A percentile compares a stretch with the other conserved stretches of the same genome.
Conservation (phyloP, 2,329 filamentous ascomycete genomes). For the Apiospora kogelbergensis region DNA sequence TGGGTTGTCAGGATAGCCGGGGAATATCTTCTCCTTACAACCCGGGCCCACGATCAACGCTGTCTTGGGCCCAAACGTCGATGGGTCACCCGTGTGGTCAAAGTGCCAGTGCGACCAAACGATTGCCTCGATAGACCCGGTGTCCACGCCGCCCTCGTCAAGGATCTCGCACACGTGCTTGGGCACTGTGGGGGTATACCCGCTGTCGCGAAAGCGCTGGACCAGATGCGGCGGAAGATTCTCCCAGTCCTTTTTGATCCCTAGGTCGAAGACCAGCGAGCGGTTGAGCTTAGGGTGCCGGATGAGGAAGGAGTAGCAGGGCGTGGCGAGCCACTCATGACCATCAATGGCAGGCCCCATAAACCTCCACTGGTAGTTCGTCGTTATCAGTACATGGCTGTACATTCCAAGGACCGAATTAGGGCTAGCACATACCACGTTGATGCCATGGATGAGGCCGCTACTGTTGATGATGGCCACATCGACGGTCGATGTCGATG, state of each 20-base stretch:
- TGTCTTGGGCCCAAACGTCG: conserved; percentile 40
- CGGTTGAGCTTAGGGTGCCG: conserved; percentile 23
- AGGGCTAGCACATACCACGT: background rate
- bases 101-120: conserved; percentile 47
- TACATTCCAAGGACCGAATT: background rate
- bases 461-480: conserved; percentile 35
- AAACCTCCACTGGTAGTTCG: conserved; percentile 17
- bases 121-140: conserved; percentile 25
- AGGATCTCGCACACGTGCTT: conserved; percentile 24
- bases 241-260: conserved; percentile 16
- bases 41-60: conserved; percentile 38
- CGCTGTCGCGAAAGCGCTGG: conserved; percentile 8
- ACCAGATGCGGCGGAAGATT: conserved; percentile 12
- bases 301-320: conserved; percentile 25
- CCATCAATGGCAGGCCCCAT: conserved; percentile 29
- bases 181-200: conserved; percentile 14
- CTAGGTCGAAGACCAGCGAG: conserved; percentile 18
- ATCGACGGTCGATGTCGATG: conserved; percentile 29
- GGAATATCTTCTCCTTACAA: conserved; percentile 28
- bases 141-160: conserved; percentile 20
- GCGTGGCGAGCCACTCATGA: conserved; percentile 27
- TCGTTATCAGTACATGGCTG: background rate
- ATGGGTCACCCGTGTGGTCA: conserved; percentile 48
- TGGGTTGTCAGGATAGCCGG: conserved; percentile 22
- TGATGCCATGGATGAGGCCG: conserved; percentile 23